A percentile compares a stretch with the other conserved stretches of the same genome.
These are phyloP conservation scores for Mitragyna speciosa DNA, from an alignment of 257 asterid species.

Conservation along the genomic window DNA sequence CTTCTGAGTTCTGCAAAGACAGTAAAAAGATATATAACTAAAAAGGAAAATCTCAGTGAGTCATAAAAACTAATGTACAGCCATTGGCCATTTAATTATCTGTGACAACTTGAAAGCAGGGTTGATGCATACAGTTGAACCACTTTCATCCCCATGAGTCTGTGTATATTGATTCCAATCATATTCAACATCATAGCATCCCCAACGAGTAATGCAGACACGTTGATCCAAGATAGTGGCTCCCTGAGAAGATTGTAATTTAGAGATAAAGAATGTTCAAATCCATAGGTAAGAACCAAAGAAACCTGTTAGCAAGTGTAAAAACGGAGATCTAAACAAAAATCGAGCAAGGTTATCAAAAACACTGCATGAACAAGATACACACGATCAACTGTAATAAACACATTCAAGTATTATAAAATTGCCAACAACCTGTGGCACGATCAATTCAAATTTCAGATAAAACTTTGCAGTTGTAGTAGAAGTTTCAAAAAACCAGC, in stretches of 20 bases:
- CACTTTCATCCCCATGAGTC: constrained; percentile 59
- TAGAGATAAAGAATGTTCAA: no score
- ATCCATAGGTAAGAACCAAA: no score
- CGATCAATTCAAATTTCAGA: neutral
- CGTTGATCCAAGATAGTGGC: constrained; percentile 85
- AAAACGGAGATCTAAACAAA: constrained; percentile 2
- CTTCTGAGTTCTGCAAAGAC: constrained; percentile 39
- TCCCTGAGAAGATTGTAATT: constrained; percentile 47
- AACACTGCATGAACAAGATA: neutral
- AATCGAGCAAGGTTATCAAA: neutral
- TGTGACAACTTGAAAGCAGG: constrained; percentile 6
- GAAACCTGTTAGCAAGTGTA: neutral
- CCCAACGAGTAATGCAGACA: constrained; percentile 89
- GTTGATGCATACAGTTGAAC: constrained; percentile 39
- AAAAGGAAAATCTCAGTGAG: neutral
- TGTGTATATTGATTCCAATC: constrained; percentile 72
- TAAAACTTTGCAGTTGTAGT: no score
- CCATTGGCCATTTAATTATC: neutral
- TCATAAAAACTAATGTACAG: neutral
- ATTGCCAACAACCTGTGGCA: no score
- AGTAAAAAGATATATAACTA: neutral
- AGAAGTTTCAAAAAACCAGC: no score
- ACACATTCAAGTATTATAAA: neutral
- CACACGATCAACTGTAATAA: neutral
- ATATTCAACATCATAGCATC: constrained; percentile 62